phyloP scores from a whole-genome alignment of 176 grass and related monocot genomes.

The Cenchrus fungigraminus region DNA sequence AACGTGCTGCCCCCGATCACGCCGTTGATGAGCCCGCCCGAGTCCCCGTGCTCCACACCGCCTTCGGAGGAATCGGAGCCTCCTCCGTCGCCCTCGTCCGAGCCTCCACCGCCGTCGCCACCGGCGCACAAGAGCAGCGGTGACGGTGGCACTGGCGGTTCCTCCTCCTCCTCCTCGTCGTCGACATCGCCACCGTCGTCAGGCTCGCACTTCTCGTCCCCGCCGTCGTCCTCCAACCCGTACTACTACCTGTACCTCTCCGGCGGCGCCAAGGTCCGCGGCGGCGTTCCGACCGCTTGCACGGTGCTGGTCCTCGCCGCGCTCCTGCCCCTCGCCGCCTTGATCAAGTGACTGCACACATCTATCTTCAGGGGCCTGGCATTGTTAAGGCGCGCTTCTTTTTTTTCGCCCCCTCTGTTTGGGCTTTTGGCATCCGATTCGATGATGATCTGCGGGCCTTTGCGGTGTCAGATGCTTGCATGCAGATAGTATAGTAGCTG shows the following conservation, averaged over 20 bases:
- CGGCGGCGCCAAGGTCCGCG: constrained; percentile 22
- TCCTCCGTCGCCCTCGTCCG: constrained; percentile 2
- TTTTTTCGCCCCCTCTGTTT: neutral
- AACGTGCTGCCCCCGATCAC: neutral
- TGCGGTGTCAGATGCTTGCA: neutral
- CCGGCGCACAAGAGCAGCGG: constrained; percentile 32
- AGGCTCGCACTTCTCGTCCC: constrained; percentile 44
- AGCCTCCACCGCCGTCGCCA: neutral
- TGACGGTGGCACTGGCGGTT: neutral
- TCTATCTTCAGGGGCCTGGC: neutral
- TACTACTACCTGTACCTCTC: constrained; percentile 90
- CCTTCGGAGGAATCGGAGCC: neutral
- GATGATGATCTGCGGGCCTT: neutral
- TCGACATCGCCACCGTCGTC: neutral
- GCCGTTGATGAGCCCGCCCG: constrained; percentile 16
- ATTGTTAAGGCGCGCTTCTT: neutral
- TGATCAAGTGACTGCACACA: constrained; percentile 30
- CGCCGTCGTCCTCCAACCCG: constrained; percentile 53
- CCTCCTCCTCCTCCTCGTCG: constrained; percentile 3
- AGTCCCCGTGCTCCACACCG: neutral
- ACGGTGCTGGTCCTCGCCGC: constrained; percentile 25
- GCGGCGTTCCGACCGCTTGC: constrained; percentile 30
- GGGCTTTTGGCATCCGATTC: constrained; percentile 18
- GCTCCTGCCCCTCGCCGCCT: constrained; percentile 17
- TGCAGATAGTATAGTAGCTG: neutral